These are phyloP conservation scores for Colletotrichum orbiculare DNA, from an alignment of 2,329 filamentous ascomycete genomes.

Conservation along the genomic window DNA sequence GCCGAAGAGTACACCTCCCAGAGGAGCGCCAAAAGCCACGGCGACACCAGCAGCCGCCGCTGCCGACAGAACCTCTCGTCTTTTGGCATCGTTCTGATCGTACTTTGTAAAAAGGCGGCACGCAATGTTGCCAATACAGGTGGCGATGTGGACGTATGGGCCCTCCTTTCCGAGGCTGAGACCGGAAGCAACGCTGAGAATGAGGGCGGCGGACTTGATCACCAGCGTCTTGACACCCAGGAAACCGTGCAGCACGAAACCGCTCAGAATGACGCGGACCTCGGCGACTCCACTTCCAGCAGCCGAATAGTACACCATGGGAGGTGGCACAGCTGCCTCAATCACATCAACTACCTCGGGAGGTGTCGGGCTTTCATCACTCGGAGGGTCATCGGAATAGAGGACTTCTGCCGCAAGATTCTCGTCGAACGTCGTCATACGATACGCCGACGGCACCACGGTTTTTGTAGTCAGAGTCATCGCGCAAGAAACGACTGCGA, in stretches of 20 bases:
- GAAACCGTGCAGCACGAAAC: conserved; percentile 96
- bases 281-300: conserved; percentile 97
- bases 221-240: conserved; percentile 87
- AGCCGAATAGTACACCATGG: conserved; percentile 95
- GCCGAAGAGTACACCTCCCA: conserved; percentile 90
- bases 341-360: conserved; percentile 50
- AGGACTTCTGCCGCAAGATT: conserved; percentile 77
- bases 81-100: conserved; percentile 91
- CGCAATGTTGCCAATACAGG: conserved; percentile 93
- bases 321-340: conserved; percentile 57
- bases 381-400: conserved; percentile 51
- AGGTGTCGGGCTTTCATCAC: conserved; percentile 58
- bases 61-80: conserved; percentile 92
- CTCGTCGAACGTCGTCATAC: conserved; percentile 89
- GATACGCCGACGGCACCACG: conserved; percentile 88
- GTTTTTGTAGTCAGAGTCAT: conserved; percentile 93
- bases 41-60: conserved; percentile 92
- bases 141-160: conserved; percentile 96
- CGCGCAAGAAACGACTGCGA: conserved; percentile 79
- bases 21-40: conserved; percentile 91
- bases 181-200: conserved; percentile 91
- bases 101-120: conserved; percentile 97
- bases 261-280: conserved; percentile 96
- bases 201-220: conserved; percentile 84
- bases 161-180: conserved; percentile 94